Evolutionary conservation across 768 basidiomycete species (phyloP).

Genomic region (Astraeus odoratus): DNA sequence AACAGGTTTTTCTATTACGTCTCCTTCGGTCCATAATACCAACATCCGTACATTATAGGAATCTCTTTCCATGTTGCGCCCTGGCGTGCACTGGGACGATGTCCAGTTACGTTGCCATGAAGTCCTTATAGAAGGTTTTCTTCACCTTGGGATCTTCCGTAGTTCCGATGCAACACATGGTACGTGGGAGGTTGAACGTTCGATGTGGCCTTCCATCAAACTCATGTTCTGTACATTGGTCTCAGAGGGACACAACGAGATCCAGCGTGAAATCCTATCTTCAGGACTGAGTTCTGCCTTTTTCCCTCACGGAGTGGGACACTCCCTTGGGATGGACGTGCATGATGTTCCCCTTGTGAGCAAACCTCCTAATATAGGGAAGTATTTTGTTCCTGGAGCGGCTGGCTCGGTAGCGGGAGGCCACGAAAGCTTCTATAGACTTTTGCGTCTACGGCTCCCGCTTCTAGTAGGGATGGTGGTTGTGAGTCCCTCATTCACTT

Average conservation of each 20-base stretch:
- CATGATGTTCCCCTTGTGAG: constrained; percentile 86
- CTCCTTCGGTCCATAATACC: background rate
- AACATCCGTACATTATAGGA: constrained; percentile 33
- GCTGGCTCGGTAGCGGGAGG: constrained; percentile 53
- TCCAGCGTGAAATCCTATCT: constrained; percentile 51
- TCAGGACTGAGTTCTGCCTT: constrained; percentile 79
- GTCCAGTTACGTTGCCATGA: constrained; percentile 82
- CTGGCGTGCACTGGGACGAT: constrained; percentile 86
- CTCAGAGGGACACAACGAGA: constrained; percentile 10
- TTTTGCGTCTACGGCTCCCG: constrained; percentile 71
- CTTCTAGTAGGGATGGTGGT: constrained; percentile 80
- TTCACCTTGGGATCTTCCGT: constrained; percentile 81
- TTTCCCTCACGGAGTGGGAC: constrained; percentile 92
- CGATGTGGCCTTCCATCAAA: background rate
- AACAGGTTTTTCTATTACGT: constrained; percentile 38
- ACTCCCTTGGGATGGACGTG: constrained; percentile 89
- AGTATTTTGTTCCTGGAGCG: constrained; percentile 46
- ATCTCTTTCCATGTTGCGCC: constrained; percentile 61
- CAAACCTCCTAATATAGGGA: constrained; percentile 56
- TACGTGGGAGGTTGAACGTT: constrained; percentile 2
- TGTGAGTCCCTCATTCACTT: constrained; percentile 38
- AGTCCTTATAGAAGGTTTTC: constrained; percentile 74
- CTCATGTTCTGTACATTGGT: background rate
- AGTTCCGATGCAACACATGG: constrained; percentile 39
- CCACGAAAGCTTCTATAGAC: constrained; percentile 68